phyloP scores from a whole-genome alignment of 139 green algal genomes.

The Micractinium sp. region DNA sequence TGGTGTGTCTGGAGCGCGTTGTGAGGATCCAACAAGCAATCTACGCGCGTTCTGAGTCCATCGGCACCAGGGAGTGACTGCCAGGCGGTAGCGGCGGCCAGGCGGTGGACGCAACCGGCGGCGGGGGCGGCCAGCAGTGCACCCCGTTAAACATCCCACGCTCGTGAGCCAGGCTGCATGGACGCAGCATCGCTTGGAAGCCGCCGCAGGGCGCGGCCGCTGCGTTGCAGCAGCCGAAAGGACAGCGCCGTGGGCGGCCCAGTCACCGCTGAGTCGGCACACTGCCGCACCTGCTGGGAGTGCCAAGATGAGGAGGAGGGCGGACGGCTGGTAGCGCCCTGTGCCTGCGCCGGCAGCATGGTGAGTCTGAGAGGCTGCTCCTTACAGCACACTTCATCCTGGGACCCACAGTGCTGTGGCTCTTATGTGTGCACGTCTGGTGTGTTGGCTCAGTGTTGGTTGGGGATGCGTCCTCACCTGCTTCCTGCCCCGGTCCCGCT shows the following conservation, averaged over 20 bases:
- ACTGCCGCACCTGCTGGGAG: conserved; percentile 31
- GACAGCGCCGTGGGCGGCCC: background rate
- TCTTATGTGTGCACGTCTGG: no score
- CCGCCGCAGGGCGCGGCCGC: background rate
- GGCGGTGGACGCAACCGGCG: no score
- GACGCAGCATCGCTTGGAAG: background rate
- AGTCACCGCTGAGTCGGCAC: background rate
- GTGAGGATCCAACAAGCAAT: no score
- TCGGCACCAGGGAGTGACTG: no score
- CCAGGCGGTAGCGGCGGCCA: no score
- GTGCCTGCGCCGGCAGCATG: conserved; percentile 21
- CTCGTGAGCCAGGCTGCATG: background rate
- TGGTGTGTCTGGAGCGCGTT: no score
- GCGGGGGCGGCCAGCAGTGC: no score
- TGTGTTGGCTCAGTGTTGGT: no score
- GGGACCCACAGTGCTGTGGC: no score
- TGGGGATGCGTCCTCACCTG: background rate
- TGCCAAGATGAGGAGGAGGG: background rate
- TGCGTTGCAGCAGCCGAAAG: background rate
- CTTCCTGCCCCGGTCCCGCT: background rate
- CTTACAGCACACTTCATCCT: no score
- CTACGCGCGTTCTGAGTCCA: no score
- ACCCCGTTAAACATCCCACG: no score
- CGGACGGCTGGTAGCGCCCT: background rate
- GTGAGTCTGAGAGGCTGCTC: background rate